These are phyloP conservation scores for Didymellaceae sp. DNA, from an alignment of 2,329 filamentous ascomycete genomes.

Conservation along the genomic window DNA sequence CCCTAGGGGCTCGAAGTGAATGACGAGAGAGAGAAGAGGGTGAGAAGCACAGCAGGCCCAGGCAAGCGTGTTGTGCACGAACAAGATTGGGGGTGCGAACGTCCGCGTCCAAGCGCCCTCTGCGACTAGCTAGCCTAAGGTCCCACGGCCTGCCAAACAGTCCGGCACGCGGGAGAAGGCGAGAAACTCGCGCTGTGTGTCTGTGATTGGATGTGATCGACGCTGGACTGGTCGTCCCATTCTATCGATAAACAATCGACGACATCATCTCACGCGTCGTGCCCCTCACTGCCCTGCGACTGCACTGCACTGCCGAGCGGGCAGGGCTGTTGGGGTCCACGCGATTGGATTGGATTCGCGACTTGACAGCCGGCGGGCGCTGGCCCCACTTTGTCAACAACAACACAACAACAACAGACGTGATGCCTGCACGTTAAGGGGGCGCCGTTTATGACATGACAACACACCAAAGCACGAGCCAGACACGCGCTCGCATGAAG, in stretches of 20 bases:
- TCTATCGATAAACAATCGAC: conserved; percentile 21
- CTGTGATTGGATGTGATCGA: conserved; percentile 22
- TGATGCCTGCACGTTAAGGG: conserved; percentile 10
- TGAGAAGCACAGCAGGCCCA: conserved; percentile 2
- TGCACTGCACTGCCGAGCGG: no score
- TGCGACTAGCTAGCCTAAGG: no score
- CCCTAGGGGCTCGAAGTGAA: conserved; percentile 17
- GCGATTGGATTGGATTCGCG: conserved; percentile 18
- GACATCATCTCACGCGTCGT: conserved; percentile 25
- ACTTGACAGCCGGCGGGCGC: no score
- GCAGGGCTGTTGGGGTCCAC: conserved; percentile 22
- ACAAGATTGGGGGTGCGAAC: conserved; percentile 20
- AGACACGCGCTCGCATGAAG: background rate
- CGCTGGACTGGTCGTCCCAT: conserved; percentile 12
- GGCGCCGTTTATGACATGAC: background rate
- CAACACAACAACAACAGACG: conserved; percentile 10
- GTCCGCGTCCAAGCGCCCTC: background rate
- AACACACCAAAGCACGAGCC: background rate
- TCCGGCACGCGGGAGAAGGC: conserved; percentile 7
- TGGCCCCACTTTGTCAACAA: background rate
- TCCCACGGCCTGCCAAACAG: conserved; percentile 17
- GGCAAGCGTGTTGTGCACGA: conserved; percentile 13
- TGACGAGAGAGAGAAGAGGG: conserved; percentile 12
- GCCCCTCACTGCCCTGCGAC: conserved; percentile 23
- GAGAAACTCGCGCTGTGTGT: conserved; percentile 12